Conservation (phyloP, 441 rosid genomes). For the Erodium moschatum region DNA sequence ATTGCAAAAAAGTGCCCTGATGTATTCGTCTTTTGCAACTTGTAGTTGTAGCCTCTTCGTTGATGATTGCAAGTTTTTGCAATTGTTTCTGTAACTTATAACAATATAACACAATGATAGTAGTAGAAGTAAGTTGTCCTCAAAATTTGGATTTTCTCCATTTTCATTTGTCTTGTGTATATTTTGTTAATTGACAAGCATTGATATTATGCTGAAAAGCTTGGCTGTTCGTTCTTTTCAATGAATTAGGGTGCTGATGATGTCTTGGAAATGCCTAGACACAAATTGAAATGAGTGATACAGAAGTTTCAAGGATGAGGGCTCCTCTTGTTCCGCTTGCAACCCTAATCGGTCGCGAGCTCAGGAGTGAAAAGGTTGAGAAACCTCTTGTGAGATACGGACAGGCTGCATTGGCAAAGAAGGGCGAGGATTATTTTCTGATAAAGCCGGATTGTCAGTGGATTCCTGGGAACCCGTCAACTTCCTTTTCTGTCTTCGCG, state of each 20-base stretch:
- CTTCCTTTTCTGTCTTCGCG: constrained; percentile 68
- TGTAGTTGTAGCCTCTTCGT: too few species aligned
- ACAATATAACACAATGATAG: too few species aligned
- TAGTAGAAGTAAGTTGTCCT: too few species aligned
- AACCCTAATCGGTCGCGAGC: constrained; percentile 56
- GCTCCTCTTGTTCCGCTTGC: constrained; percentile 66
- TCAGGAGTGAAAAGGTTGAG: constrained; percentile 63
- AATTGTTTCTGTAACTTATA: too few species aligned
- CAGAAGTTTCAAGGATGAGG: constrained; percentile 7
- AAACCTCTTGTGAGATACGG: constrained; percentile 58
- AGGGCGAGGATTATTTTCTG: constrained; percentile 75
- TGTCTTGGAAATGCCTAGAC: constrained; percentile 4
- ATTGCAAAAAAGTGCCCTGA: too few species aligned
- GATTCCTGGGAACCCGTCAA: constrained; percentile 51
- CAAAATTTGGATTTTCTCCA: too few species aligned
- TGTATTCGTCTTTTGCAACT: too few species aligned
- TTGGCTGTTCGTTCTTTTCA: not conserved
- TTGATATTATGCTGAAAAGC: not conserved
- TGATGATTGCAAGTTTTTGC: too few species aligned
- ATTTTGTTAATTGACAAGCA: not conserved
- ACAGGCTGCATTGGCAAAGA: constrained; percentile 63
- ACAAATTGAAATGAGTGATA: not conserved
- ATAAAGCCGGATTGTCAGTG: constrained; percentile 55
- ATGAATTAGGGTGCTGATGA: not conserved
- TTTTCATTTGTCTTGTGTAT: not conserved